These are phyloP conservation scores for Saturnispora dispora DNA, from an alignment of 805 yeast genomes.

Conservation along the genomic window DNA sequence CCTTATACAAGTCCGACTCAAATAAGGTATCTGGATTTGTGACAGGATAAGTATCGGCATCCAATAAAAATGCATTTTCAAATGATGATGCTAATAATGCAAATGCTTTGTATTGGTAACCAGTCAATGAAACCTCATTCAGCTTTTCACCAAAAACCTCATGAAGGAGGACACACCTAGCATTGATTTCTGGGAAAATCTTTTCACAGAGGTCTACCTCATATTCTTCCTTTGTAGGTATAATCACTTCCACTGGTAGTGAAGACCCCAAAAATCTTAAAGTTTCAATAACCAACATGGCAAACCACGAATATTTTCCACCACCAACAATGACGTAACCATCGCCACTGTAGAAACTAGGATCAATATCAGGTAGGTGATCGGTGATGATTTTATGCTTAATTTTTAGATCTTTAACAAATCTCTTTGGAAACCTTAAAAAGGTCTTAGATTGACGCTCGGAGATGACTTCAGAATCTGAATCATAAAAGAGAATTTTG, in stretches of 20 bases:
- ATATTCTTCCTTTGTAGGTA: slow-evolving; percentile 14
- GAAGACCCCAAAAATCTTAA: slow-evolving; percentile 35
- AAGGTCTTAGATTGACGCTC: slow-evolving; percentile 5
- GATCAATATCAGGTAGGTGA: slow-evolving; percentile 34
- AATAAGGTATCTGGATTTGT: slow-evolving; percentile 43
- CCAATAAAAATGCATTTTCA: slow-evolving; percentile 38
- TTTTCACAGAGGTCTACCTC: slow-evolving; percentile 25
- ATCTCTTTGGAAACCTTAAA: slow-evolving; percentile 27
- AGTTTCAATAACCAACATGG: slow-evolving; percentile 31
- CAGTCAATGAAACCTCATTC: slow-evolving; percentile 19
- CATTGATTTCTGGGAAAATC: slow-evolving; percentile 31
- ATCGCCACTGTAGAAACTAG: slow-evolving; percentile 20
- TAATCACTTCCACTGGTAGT: slow-evolving; percentile 26
- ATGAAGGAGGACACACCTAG: slow-evolving; percentile 34
- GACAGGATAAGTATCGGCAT: slow-evolving; percentile 38
- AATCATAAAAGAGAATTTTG: slow-evolving; percentile 10
- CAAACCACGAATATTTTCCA: slow-evolving; percentile 34
- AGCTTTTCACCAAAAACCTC: slow-evolving; percentile 28
- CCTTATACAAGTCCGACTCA: slow-evolving; percentile 33
- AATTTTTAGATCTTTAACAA: slow-evolving; percentile 34
- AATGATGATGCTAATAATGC: slow-evolving; percentile 42
- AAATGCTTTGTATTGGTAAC: slow-evolving; percentile 34
- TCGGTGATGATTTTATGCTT: slow-evolving; percentile 40
- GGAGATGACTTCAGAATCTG: slow-evolving; percentile 7
- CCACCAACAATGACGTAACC: slow-evolving; percentile 37